Evolutionary conservation across 768 basidiomycete genomes (phyloP).

Genomic region (Termitomyces bulborhizus): DNA sequence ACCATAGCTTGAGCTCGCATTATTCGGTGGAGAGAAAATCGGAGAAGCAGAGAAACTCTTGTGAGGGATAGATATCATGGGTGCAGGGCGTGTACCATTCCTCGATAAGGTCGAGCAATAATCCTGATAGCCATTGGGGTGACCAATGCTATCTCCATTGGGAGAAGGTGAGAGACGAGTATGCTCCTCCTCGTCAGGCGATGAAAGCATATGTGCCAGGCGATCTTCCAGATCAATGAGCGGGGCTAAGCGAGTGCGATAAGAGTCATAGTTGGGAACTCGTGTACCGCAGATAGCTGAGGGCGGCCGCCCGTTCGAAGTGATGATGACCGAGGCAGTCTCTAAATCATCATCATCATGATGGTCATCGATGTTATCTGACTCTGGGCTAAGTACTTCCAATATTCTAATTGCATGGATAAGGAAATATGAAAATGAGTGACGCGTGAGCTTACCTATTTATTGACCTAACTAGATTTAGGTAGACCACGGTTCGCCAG

Average conservation of each 20-base stretch:
- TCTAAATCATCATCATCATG: constrained; percentile 53
- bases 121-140: constrained; percentile 14
- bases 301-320: constrained; percentile 41
- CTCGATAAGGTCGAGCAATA: neutral
- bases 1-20: constrained; percentile 16
- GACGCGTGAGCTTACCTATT: constrained; percentile 44
- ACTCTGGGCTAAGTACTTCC: constrained; percentile 65
- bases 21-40: constrained; percentile 20
- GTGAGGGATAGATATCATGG: constrained; percentile 42
- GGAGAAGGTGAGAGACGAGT: constrained; percentile 43
- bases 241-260: constrained; percentile 59
- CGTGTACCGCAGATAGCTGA: constrained; percentile 44
- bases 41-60: constrained; percentile 23
- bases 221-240: constrained; percentile 64
- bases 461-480: constrained; percentile 80
- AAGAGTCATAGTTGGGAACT: constrained; percentile 55
- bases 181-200: constrained; percentile 66
- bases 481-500: constrained; percentile 85
- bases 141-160: constrained; percentile 19
- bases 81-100: constrained; percentile 34
- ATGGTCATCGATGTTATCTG: constrained; percentile 51
- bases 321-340: constrained; percentile 45
- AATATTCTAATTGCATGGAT: constrained; percentile 46
- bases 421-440: constrained; percentile 14
- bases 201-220: constrained; percentile 60